These are phyloP conservation scores for Penicillium fuscoglaucum DNA, from an alignment of 2,329 filamentous ascomycete genomes.

Conservation along the genomic window DNA sequence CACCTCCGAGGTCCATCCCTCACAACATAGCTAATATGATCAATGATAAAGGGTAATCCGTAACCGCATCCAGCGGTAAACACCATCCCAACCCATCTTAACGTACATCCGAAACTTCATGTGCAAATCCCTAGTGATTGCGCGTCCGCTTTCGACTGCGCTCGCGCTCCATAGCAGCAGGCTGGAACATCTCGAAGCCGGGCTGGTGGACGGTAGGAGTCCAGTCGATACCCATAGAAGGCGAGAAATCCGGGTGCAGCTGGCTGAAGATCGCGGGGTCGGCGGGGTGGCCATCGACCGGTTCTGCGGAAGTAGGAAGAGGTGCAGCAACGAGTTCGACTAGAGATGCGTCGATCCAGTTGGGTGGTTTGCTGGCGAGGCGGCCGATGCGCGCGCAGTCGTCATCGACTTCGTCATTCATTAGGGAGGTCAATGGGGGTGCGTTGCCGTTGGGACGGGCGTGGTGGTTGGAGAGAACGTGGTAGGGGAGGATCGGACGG, in stretches of 20 bases:
- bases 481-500: constrained; percentile 48
- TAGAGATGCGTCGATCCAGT: constrained; percentile 45
- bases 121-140: constrained; percentile 16
- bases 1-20: neutral
- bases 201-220: constrained; percentile 35
- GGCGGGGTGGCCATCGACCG: constrained; percentile 31
- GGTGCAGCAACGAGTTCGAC: constrained; percentile 43
- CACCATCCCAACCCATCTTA: constrained; percentile 8
- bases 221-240: constrained; percentile 45
- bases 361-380: constrained; percentile 38
- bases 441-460: constrained; percentile 46
- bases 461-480: constrained; percentile 49
- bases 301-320: constrained; percentile 27
- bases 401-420: constrained; percentile 51
- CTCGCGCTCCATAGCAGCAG: constrained; percentile 24
- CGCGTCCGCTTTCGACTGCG: constrained; percentile 27
- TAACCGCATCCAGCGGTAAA: constrained; percentile 1
- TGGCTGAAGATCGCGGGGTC: constrained; percentile 41
- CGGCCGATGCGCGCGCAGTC: constrained; percentile 46
- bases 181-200: constrained; percentile 30
- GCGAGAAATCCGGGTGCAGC: constrained; percentile 48
- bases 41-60: constrained; percentile 6
- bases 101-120: constrained; percentile 11
- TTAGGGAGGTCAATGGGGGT: constrained; percentile 44
- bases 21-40: constrained; percentile 9